Evolutionary conservation across 2,329 filamentous ascomycete genomes (phyloP).

Genomic region (Conoideocrella luteorostrata): DNA sequence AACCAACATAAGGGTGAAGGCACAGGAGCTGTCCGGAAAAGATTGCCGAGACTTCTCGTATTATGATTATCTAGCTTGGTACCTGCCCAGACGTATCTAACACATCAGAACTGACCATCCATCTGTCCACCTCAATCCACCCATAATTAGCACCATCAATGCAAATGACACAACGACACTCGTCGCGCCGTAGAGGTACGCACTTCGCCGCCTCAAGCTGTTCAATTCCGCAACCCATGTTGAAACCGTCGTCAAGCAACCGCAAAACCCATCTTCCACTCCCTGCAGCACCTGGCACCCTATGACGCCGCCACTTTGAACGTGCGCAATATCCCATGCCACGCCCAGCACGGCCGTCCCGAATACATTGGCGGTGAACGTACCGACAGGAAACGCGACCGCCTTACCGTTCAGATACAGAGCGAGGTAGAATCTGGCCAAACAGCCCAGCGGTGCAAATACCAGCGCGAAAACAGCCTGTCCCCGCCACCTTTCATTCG

Average conservation of each 20-base stretch:
- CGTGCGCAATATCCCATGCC: slow-evolving; percentile 73
- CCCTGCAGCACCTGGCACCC: slow-evolving; percentile 65
- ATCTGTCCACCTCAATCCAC: slow-evolving; percentile 63
- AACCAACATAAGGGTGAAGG: too few relatives aligned
- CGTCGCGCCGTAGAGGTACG: slow-evolving; percentile 60
- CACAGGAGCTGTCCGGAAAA: too few relatives aligned
- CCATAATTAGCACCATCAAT: slow-evolving; percentile 65
- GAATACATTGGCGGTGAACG: slow-evolving; percentile 73
- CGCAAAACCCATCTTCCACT: slow-evolving; percentile 62
- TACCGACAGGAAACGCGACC: slow-evolving; percentile 73
- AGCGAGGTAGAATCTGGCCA: slow-evolving; percentile 68
- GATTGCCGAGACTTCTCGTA: too few relatives aligned
- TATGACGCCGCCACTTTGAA: slow-evolving; percentile 45
- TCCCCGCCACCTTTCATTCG: slow-evolving; percentile 69
- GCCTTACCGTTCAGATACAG: slow-evolving; percentile 62
- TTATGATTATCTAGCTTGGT: neutral
- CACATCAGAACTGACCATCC: slow-evolving; percentile 44
- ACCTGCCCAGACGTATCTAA: neutral
- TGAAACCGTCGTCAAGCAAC: slow-evolving; percentile 59
- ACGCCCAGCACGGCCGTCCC: slow-evolving; percentile 71
- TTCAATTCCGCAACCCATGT: slow-evolving; percentile 60
- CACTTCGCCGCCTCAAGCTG: slow-evolving; percentile 41
- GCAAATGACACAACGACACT: slow-evolving; percentile 56
- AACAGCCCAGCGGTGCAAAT: slow-evolving; percentile 75
- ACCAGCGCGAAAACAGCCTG: slow-evolving; percentile 68